Evolutionary conservation across 1,139 yeast genomes (phyloP).

Genomic region (Blastobotrys buckinghamii): DNA sequence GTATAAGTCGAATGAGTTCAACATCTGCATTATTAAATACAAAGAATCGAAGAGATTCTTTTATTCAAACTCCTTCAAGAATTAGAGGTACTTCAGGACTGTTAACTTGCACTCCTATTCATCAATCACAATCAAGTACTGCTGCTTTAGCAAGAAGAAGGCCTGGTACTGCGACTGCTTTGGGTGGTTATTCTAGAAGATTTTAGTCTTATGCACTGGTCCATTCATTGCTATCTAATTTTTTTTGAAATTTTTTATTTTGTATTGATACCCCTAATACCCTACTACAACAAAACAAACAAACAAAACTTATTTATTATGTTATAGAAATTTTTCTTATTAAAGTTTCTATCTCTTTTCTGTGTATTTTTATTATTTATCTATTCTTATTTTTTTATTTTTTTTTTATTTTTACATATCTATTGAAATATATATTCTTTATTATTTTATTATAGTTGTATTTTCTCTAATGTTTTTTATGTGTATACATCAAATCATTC

Average conservation of each 20-base stretch:
- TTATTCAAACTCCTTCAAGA: slow-evolving; percentile 1
- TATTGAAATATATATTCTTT: not conserved
- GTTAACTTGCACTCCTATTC: not conserved
- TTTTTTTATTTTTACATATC: not conserved
- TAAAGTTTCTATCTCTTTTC: too few relatives aligned
- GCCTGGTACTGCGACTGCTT: not conserved
- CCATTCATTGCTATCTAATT: too few relatives aligned
- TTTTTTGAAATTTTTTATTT: too few relatives aligned
- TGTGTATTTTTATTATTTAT: not conserved
- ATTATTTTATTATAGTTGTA: not conserved
- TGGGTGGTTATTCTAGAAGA: not conserved
- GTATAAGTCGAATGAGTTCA: not conserved
- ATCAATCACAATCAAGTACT: not conserved
- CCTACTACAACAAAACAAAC: too few relatives aligned
- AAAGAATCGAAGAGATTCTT: not conserved
- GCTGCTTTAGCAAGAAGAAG: not conserved
- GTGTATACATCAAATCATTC: too few relatives aligned
- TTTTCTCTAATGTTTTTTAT: too few relatives aligned
- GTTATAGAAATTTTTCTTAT: not conserved
- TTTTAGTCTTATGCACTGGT: not conserved
- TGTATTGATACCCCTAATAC: too few relatives aligned
- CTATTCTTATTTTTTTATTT: not conserved
- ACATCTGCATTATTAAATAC: not conserved
- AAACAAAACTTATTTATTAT: not conserved
- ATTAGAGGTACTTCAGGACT: not conserved